Percentiles rank a stretch among this genome's conserved stretches.
These are phyloP conservation scores for Psilocybe cyanescens DNA, from an alignment of 768 basidiomycete genomes.

Conservation along the genomic window DNA sequence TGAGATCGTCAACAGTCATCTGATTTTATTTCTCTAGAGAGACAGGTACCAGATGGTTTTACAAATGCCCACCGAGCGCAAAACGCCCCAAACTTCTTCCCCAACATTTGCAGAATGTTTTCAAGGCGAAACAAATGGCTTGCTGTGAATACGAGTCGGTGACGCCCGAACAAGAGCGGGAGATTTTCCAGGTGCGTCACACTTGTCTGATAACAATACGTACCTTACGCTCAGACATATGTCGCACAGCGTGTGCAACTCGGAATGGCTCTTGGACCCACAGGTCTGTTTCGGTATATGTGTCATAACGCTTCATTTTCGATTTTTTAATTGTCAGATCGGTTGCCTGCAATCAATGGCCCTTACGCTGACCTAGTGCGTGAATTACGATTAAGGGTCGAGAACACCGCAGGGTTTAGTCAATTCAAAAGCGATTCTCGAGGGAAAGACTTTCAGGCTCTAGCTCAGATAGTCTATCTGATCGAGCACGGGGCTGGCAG, in stretches of 20 bases:
- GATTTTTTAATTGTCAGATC: slow-evolving; percentile 36
- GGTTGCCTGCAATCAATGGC: slow-evolving; percentile 52
- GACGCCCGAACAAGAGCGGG: slow-evolving; percentile 58
- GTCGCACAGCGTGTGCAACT: slow-evolving; percentile 49
- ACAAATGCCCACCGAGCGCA: slow-evolving; percentile 17
- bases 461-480: slow-evolving; percentile 39
- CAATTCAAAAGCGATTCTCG: slow-evolving; percentile 42
- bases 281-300: slow-evolving; percentile 34
- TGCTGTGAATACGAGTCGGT: slow-evolving; percentile 59
- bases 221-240: neutral
- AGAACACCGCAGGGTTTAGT: slow-evolving; percentile 37
- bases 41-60: slow-evolving; percentile 29
- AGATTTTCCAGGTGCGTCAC: slow-evolving; percentile 59
- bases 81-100: slow-evolving; percentile 24
- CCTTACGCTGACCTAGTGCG: slow-evolving; percentile 47
- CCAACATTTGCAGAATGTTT: slow-evolving; percentile 31
- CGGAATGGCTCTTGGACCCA: slow-evolving; percentile 52
- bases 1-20: neutral
- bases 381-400: slow-evolving; percentile 38
- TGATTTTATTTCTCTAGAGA: slow-evolving; percentile 8
- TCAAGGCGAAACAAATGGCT: slow-evolving; percentile 48
- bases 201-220: too few relatives aligned
- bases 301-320: neutral
- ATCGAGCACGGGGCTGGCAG: slow-evolving; percentile 18
- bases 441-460: slow-evolving; percentile 50